These are phyloP conservation scores for Powellomyces hirtus DNA, from an alignment of 192 early-diverging fungal genomes.

Conservation along the genomic window DNA sequence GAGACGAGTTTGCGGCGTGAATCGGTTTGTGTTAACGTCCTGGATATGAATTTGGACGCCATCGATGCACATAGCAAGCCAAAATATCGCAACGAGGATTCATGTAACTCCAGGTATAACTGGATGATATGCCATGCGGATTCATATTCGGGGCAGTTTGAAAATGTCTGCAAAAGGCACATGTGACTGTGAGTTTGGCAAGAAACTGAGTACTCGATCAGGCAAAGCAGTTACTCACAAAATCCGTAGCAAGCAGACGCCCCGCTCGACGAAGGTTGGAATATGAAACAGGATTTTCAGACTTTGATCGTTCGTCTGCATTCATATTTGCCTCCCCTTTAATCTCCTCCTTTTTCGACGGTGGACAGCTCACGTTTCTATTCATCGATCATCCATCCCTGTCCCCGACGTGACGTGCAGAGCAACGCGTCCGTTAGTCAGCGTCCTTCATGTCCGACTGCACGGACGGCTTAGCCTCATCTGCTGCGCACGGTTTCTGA, in stretches of 20 bases:
- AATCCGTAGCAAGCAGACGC: slow-evolving; percentile 14
- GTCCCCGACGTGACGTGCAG: too few relatives aligned
- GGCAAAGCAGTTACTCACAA: slow-evolving; percentile 1
- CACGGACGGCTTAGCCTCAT: too few relatives aligned
- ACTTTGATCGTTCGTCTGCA: too few relatives aligned
- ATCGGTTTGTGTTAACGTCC: slow-evolving; percentile 10
- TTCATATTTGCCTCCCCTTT: too few relatives aligned
- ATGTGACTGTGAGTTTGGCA: background rate
- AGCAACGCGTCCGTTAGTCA: too few relatives aligned
- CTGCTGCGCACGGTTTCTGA: too few relatives aligned
- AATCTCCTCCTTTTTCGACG: too few relatives aligned
- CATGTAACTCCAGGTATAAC: slow-evolving; percentile 11
- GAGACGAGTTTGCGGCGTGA: slow-evolving; percentile 10
- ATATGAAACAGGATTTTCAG: background rate
- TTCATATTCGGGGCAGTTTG: slow-evolving; percentile 20
- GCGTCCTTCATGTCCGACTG: too few relatives aligned
- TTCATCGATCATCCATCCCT: too few relatives aligned
- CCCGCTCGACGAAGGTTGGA: background rate
- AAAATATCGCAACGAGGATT: slow-evolving; percentile 25
- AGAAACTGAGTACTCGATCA: background rate
- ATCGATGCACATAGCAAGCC: slow-evolving; percentile 17
- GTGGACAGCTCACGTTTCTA: too few relatives aligned
- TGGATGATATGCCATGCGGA: slow-evolving; percentile 20
- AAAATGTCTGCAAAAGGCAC: slow-evolving; percentile 18
- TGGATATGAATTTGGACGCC: slow-evolving; percentile 12